phyloP scores from a whole-genome alignment of 768 basidiomycete species.

The Lentinula boryana region DNA sequence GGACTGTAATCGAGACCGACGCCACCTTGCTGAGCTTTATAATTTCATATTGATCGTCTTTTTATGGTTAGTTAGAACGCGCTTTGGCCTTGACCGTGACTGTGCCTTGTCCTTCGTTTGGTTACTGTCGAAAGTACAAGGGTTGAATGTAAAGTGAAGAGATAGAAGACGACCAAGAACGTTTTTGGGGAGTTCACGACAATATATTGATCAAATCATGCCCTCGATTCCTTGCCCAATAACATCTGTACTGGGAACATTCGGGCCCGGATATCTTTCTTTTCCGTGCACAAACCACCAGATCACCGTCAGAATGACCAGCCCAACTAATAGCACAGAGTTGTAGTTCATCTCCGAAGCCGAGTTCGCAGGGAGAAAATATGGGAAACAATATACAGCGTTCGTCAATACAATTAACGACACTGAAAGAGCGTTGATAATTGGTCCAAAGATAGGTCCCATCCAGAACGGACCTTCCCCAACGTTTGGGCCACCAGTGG shows the following conservation, averaged over 20 bases:
- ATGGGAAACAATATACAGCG: slow-evolving; percentile 11
- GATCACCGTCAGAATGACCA: slow-evolving; percentile 4
- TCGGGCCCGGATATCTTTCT: slow-evolving; percentile 8
- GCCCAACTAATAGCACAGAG: slow-evolving; percentile 10
- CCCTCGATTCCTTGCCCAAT: slow-evolving; percentile 6
- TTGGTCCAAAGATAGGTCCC: slow-evolving; percentile 4
- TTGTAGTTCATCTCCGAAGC: slow-evolving; percentile 10
- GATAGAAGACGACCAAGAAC: background rate
- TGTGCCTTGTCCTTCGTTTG: too few relatives aligned
- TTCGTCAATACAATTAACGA: slow-evolving; percentile 10
- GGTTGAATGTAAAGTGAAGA: too few relatives aligned
- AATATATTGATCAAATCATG: background rate
- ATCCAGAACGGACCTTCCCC: slow-evolving; percentile 12
- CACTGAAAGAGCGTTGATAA: slow-evolving; percentile 9
- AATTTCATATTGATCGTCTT: too few relatives aligned
- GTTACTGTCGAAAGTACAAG: too few relatives aligned
- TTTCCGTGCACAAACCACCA: slow-evolving; percentile 12
- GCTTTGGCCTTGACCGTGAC: too few relatives aligned
- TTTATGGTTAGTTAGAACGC: too few relatives aligned
- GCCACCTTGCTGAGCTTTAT: too few relatives aligned
- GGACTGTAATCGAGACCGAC: too few relatives aligned
- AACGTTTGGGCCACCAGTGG: slow-evolving; percentile 3
- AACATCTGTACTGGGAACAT: slow-evolving; percentile 7
- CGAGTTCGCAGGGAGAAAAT: slow-evolving; percentile 8
- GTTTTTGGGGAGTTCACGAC: background rate